Evolutionary conservation across 768 basidiomycete species (phyloP), one percentile per base, ranked within the genome.

Genomic region (Psilocybe azurescens): DNA sequence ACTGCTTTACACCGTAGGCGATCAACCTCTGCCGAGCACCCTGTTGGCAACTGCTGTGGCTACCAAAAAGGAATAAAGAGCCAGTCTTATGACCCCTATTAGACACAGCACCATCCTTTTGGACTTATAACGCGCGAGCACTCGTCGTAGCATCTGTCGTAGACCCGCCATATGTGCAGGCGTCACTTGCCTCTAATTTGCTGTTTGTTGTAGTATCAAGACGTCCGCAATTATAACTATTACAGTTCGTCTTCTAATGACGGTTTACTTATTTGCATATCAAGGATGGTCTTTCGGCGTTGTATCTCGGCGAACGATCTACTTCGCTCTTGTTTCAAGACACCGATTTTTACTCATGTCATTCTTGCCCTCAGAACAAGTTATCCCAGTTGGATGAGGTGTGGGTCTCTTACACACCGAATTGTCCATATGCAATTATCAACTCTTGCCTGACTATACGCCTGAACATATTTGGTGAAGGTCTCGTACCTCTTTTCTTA

Each of bases 21-120:
- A 75, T 48, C 77, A 85, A 62, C 81, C 85, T 64, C 75, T 94
- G 57, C 93, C 93, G n/a, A 90, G 89, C 65, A 90, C 89, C 24
- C 74, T 95, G 32, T 79, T 87, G 29, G 88, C 88, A 16, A 86
- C 86, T 53, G 82, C 86, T 60, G 75, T 83, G 32, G 76, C 78
- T 61, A 72, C 72, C 52, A 86, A 84, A 75, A 86, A 76, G 72
- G 89, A 89, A 32, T 89, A 69, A 64, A 56, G 24, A 32, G 7
- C 14, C 20, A 16, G 28, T 36, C 20, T 24, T 24, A 5, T 46
- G 36, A 16, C 38, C 39, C 18, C 53, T 11, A 16, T 41, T n/a
- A 28, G 39, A 13, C 51, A 47, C 30, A 48, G 30, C 48, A 20
- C 53, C 7, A 38, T 32, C 29, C 28, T 39, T 29, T 30, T 59